phyloP scores from a whole-genome alignment of 768 basidiomycete genomes.

The Amanita fuliginea region DNA sequence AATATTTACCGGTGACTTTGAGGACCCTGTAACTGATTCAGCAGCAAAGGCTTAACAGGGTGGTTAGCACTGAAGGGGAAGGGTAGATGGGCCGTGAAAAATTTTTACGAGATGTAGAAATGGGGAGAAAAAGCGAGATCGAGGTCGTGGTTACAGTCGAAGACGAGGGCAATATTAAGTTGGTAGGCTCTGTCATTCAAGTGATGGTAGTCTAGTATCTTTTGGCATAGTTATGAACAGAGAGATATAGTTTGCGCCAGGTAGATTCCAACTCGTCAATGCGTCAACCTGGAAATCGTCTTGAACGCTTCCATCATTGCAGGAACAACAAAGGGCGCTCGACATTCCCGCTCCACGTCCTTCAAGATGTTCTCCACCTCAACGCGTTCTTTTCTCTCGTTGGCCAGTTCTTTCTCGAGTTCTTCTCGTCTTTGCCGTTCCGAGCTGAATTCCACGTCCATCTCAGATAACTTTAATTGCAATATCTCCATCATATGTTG shows the following conservation, averaged over 20 bases:
- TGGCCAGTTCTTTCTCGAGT: slow-evolving; percentile 15
- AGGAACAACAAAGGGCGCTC: slow-evolving; percentile 45
- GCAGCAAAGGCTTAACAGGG: slow-evolving; percentile 33
- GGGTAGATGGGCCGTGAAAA: slow-evolving; percentile 23
- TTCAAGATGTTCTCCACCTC: slow-evolving; percentile 32
- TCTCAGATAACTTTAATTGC: not conserved
- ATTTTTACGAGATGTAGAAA: slow-evolving; percentile 34
- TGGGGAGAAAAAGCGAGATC: slow-evolving; percentile 34
- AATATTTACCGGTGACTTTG: slow-evolving; percentile 28
- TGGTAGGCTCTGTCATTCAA: slow-evolving; percentile 23
- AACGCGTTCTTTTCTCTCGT: slow-evolving; percentile 24
- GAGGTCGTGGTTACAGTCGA: slow-evolving; percentile 21
- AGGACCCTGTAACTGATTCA: slow-evolving; percentile 37
- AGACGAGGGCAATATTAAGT: slow-evolving; percentile 15
- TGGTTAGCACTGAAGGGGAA: slow-evolving; percentile 26
- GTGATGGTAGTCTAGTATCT: slow-evolving; percentile 27
- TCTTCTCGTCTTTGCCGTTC: not conserved
- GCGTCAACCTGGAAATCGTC: slow-evolving; percentile 34
- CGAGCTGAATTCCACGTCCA: not conserved
- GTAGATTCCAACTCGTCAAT: slow-evolving; percentile 22
- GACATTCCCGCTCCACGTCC: slow-evolving; percentile 40
- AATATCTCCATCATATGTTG: not conserved
- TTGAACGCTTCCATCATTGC: slow-evolving; percentile 44
- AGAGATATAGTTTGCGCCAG: not conserved
- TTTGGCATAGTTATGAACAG: not conserved